Evolutionary conservation across 2,329 filamentous ascomycete genomes (phyloP).

Genomic region (Xylariaceae sp.): DNA sequence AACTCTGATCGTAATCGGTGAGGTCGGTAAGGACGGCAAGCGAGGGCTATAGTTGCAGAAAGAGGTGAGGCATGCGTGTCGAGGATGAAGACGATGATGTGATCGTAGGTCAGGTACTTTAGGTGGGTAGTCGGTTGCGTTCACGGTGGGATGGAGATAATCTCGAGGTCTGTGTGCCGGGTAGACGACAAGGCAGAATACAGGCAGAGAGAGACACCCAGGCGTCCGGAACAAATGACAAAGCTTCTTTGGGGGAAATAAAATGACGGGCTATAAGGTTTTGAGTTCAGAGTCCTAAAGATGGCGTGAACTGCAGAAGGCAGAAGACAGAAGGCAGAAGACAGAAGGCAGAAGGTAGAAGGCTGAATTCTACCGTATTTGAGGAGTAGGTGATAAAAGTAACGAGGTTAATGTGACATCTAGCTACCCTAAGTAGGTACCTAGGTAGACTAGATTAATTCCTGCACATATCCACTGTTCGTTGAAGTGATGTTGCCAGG

Average conservation of each 20-base stretch:
- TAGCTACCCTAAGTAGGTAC: not conserved
- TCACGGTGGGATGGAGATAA: conserved; percentile 4
- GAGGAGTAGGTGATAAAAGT: not conserved
- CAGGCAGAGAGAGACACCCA: conserved; percentile 1
- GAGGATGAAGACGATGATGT: conserved; percentile 5
- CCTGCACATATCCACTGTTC: not conserved
- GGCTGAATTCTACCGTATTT: conserved; percentile 8
- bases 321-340: no score
- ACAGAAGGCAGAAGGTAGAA: no score
- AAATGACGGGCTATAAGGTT: conserved; percentile 18
- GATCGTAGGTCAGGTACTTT: conserved; percentile 2
- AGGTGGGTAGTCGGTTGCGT: conserved; percentile 10
- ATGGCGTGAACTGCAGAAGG: conserved; percentile 18
- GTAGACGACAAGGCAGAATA: not conserved
- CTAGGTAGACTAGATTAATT: no score
- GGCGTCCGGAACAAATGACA: conserved; percentile 1
- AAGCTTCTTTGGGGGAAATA: conserved; percentile 9
- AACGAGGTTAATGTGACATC: conserved; percentile 20
- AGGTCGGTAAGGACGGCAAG: not conserved
- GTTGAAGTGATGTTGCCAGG: conserved; percentile 32
- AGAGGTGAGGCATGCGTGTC: conserved; percentile 5
- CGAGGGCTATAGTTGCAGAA: not conserved
- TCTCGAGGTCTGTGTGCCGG: not conserved
- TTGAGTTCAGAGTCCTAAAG: conserved; percentile 20
- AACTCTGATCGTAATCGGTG: conserved; percentile 9